Percentiles rank a stretch among this genome's conserved stretches.
Evolutionary conservation across 208 protist genomes (phyloP).

Genomic region (Jaenimonas drosophilae): DNA sequence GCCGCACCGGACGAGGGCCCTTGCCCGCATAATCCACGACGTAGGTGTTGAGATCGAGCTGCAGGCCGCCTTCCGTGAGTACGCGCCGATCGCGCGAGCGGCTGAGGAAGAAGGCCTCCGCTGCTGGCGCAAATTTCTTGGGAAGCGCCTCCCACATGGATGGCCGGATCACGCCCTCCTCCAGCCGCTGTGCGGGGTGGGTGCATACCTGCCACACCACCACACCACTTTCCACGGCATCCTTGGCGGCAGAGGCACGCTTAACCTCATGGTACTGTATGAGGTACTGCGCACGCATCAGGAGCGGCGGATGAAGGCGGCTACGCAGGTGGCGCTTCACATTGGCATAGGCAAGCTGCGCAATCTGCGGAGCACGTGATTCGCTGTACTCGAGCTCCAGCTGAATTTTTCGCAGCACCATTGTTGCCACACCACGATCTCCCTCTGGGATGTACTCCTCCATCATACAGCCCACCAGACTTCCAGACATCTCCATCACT

Average conservation of each 20-base stretch:
- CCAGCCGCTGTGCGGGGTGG: slow-evolving; percentile 49
- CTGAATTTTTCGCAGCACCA: slow-evolving; percentile 47
- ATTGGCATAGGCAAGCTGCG: slow-evolving; percentile 30
- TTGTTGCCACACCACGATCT: slow-evolving; percentile 41
- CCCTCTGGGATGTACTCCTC: slow-evolving; percentile 57
- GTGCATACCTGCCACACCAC: slow-evolving; percentile 80
- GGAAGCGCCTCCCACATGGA: slow-evolving; percentile 68
- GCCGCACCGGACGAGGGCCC: slow-evolving; percentile 61
- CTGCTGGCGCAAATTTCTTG: slow-evolving; percentile 35
- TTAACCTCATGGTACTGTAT: slow-evolving; percentile 55
- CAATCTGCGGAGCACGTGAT: slow-evolving; percentile 19
- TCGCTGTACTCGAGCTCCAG: slow-evolving; percentile 29
- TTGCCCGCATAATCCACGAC: slow-evolving; percentile 71
- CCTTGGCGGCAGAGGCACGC: slow-evolving; percentile 48
- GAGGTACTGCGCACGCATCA: slow-evolving; percentile 70
- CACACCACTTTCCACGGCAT: slow-evolving; percentile 42
- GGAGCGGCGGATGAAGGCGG: slow-evolving; percentile 59
- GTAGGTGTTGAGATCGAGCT: slow-evolving; percentile 42
- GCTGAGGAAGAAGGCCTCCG: slow-evolving; percentile 66
- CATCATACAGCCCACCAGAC: slow-evolving; percentile 32
- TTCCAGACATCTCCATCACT: slow-evolving; percentile 55
- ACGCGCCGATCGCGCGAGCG: slow-evolving; percentile 19
- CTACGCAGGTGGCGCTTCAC: slow-evolving; percentile 42
- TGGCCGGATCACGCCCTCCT: slow-evolving; percentile 70
- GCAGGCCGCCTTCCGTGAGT: neutral